phyloP scores from a whole-genome alignment of 345 rosid genomes.

The Eucalyptus virginea region DNA sequence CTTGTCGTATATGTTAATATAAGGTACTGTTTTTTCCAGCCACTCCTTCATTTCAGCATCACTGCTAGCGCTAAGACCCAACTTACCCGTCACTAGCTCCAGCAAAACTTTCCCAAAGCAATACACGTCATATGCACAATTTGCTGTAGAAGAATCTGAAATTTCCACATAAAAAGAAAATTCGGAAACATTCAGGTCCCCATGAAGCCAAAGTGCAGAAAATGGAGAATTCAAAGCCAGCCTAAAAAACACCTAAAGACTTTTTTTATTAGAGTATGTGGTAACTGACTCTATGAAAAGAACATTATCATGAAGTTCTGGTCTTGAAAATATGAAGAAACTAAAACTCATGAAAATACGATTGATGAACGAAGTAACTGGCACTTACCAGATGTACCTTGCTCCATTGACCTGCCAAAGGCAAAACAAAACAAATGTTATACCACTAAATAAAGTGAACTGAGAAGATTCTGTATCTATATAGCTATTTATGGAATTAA shows the following conservation, averaged over 20 bases:
- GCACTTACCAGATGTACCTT: constrained; percentile 60
- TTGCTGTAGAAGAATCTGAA: constrained; percentile 49
- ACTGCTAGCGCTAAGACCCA: constrained; percentile 64
- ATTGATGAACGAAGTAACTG: neutral
- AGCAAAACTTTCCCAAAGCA: constrained; percentile 96
- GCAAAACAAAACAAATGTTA: constrained; percentile 2
- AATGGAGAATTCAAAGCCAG: neutral
- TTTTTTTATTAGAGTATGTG: neutral
- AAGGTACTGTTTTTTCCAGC: constrained; percentile 63
- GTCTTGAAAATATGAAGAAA: neutral
- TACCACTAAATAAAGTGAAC: neutral
- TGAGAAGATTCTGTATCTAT: neutral
- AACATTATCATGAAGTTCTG: neutral
- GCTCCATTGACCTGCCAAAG: constrained; percentile 70
- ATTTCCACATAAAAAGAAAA: neutral
- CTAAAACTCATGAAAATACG: neutral
- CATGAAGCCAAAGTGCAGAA: neutral
- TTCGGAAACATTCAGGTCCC: neutral
- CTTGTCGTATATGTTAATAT: constrained; percentile 81
- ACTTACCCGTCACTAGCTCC: constrained; percentile 89
- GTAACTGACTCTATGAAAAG: neutral
- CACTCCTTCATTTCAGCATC: constrained; percentile 53
- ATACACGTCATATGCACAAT: constrained; percentile 77
- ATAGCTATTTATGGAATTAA: neutral
- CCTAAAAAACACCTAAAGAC: neutral